Evolutionary conservation across 116 monocot species (phyloP).

Genomic region (Thalassia testudinum): DNA sequence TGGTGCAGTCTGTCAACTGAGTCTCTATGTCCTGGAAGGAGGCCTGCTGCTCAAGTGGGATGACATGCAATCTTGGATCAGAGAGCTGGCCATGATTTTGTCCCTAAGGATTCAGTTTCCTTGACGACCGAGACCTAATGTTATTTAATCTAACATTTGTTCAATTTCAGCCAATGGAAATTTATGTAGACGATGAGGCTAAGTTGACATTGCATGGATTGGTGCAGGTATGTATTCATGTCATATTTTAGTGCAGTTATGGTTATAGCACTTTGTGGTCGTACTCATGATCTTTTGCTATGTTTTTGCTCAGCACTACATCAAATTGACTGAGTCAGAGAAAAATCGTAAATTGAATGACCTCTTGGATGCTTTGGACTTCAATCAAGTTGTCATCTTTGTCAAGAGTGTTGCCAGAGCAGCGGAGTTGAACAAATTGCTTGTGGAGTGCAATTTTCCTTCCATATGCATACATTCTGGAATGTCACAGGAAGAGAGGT

Average conservation of each 20-base stretch:
- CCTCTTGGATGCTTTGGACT: slow-evolving; percentile 95
- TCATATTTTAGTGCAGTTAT: background rate
- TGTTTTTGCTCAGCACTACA: slow-evolving; percentile 72
- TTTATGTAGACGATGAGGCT: slow-evolving; percentile 98
- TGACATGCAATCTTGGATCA: slow-evolving; percentile 1
- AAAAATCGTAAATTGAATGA: slow-evolving; percentile 99
- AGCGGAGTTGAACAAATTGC: slow-evolving; percentile 87
- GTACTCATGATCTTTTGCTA: background rate
- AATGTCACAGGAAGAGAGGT: slow-evolving; percentile 97
- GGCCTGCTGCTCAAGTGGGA: background rate
- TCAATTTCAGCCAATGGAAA: slow-evolving; percentile 98
- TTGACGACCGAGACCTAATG: slow-evolving; percentile 34
- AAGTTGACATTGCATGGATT: slow-evolving; percentile 94
- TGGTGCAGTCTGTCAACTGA: too few species aligned
- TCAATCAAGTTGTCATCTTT: slow-evolving; percentile 99
- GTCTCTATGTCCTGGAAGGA: background rate
- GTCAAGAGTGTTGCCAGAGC: slow-evolving; percentile 94
- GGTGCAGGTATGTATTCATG: slow-evolving; percentile 55
- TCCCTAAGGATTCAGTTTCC: slow-evolving; percentile 30
- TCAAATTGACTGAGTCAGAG: slow-evolving; percentile 84
- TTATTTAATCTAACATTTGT: slow-evolving; percentile 54
- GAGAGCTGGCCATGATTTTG: slow-evolving; percentile 3
- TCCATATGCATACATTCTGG: slow-evolving; percentile 99
- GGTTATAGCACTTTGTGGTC: background rate
- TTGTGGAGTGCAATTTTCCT: slow-evolving; percentile 98